These are phyloP conservation scores for Aspergillus indologenus DNA, from an alignment of 495 filamentous ascomycete genomes.

Conservation along the genomic window DNA sequence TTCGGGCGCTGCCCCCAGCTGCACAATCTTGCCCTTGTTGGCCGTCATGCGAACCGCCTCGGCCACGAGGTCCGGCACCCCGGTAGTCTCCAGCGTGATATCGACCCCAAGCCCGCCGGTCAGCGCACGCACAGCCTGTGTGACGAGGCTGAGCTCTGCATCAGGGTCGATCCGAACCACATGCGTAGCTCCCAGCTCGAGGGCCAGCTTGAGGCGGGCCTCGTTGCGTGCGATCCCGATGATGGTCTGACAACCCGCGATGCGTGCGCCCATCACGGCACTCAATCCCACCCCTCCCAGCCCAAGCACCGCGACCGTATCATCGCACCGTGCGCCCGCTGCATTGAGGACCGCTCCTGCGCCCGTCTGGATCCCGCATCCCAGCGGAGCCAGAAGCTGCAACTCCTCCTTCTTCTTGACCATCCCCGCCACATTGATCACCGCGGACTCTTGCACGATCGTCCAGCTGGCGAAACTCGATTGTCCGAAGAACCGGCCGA, in stretches of 20 bases:
- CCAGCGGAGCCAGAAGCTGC: conserved; percentile 33
- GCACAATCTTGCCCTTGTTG: conserved; percentile 14
- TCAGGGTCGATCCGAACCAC: conserved; percentile 18
- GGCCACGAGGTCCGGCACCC: conserved; percentile 26
- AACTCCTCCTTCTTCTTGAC: conserved; percentile 27
- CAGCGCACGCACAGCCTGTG: conserved; percentile 11
- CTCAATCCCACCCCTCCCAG: conserved; percentile 39
- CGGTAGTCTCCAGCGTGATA: conserved; percentile 36
- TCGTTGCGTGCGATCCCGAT: conserved; percentile 37
- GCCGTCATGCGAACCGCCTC: conserved; percentile 25
- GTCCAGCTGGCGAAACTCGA: conserved; percentile 34
- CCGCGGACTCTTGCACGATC: conserved; percentile 21
- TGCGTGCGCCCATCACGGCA: conserved; percentile 30
- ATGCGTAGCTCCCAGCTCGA: conserved; percentile 38
- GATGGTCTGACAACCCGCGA: conserved; percentile 23
- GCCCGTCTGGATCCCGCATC: conserved; percentile 45
- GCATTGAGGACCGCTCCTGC: conserved; percentile 36
- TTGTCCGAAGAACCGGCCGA: conserved; percentile 38
- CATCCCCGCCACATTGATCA: conserved; percentile 25
- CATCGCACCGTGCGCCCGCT: conserved; percentile 17
- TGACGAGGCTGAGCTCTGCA: background rate
- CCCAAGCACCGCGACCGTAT: conserved; percentile 31
- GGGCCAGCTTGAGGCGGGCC: conserved; percentile 34
- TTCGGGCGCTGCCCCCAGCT: conserved; percentile 14
- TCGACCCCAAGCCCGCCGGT: conserved; percentile 18